phyloP scores from a whole-genome alignment of 1,284 basidiomycete genomes.

The Sphagnurus paluster region DNA sequence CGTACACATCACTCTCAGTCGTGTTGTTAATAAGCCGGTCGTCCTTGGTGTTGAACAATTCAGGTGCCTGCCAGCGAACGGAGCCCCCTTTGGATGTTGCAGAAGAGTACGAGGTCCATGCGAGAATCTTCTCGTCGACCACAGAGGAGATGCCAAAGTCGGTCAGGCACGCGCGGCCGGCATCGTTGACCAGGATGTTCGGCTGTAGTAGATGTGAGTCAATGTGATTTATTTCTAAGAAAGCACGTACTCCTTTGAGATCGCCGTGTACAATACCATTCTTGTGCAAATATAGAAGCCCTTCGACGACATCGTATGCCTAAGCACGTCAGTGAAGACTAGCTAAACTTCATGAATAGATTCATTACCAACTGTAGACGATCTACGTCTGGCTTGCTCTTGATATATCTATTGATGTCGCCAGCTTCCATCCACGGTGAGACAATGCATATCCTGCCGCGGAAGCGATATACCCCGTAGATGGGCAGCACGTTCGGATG shows the following conservation, averaged over 20 bases:
- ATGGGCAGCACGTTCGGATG: slow-evolving; percentile 25
- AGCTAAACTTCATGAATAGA: neutral
- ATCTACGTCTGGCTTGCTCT: slow-evolving; percentile 10
- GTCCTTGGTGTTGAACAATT: slow-evolving; percentile 11
- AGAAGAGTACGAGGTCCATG: slow-evolving; percentile 9
- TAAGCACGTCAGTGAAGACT: neutral
- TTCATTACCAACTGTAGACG: slow-evolving; percentile 18
- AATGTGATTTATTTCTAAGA: no score
- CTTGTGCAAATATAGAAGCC: slow-evolving; percentile 16
- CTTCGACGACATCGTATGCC: slow-evolving; percentile 18
- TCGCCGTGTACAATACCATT: slow-evolving; percentile 13
- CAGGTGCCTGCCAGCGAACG: slow-evolving; percentile 19
- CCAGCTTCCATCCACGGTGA: slow-evolving; percentile 26
- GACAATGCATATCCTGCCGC: slow-evolving; percentile 15
- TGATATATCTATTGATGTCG: slow-evolving; percentile 17
- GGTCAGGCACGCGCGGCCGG: slow-evolving; percentile 17
- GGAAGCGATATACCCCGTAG: slow-evolving; percentile 19
- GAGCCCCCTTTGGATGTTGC: slow-evolving; percentile 11
- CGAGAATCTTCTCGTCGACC: slow-evolving; percentile 1
- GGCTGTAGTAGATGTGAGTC: slow-evolving; percentile 8
- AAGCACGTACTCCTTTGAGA: slow-evolving; percentile 8
- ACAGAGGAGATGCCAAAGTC: slow-evolving; percentile 22
- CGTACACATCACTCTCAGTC: slow-evolving; percentile 20
- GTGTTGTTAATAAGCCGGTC: slow-evolving; percentile 4
- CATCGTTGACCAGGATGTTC: slow-evolving; percentile 21